Conservation (phyloP, 1,284 basidiomycete species). For the Ustilago bromivora region DNA sequence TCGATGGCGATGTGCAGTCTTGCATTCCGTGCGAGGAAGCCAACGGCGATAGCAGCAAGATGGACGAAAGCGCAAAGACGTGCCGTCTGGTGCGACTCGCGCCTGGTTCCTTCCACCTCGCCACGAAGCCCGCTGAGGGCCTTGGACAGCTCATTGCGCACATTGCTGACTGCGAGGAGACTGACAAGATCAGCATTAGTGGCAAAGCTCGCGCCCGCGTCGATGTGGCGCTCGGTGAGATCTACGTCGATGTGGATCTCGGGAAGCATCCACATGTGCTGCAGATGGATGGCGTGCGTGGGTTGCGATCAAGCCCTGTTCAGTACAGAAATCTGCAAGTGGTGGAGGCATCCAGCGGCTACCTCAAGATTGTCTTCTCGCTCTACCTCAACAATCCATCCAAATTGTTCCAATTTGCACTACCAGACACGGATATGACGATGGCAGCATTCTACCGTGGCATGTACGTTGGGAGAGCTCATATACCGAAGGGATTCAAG, state of each 20-base stretch:
- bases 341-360: constrained; percentile 45
- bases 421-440: constrained; percentile 52
- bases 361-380: constrained; percentile 50
- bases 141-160: constrained; percentile 54
- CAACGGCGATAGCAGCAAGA: not conserved
- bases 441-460: constrained; percentile 56
- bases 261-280: constrained; percentile 36
- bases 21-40: constrained; percentile 16
- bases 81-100: constrained; percentile 24
- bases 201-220: constrained; percentile 47
- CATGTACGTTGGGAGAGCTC: constrained; percentile 51
- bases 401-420: constrained; percentile 33
- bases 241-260: constrained; percentile 47
- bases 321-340: constrained; percentile 58
- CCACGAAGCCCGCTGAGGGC: constrained; percentile 20
- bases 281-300: constrained; percentile 38
- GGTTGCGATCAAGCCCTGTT: constrained; percentile 46
- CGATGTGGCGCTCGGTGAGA: constrained; percentile 46
- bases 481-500: constrained; percentile 40
- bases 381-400: constrained; percentile 61
- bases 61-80: not conserved
- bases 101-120: constrained; percentile 33
- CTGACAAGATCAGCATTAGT: constrained; percentile 50
- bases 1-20: constrained; percentile 35
- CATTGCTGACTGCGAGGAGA: constrained; percentile 49